A percentile compares a stretch with the other conserved stretches of the same genome.
These are phyloP conservation scores for Hibiscus trionum DNA, from an alignment of 345 rosid genomes.

Conservation along the genomic window DNA sequence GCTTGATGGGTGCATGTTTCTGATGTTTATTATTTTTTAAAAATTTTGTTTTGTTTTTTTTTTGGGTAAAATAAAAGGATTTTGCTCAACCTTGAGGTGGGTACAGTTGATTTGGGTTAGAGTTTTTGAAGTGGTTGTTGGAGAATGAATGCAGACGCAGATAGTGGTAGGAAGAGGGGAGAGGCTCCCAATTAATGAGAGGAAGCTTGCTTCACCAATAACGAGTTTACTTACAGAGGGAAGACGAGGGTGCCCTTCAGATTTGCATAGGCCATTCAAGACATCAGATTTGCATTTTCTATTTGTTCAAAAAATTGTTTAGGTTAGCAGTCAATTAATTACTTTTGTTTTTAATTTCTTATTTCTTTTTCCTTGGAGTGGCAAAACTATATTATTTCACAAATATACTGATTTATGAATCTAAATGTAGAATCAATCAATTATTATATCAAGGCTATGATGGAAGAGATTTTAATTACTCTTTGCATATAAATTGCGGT, in stretches of 20 bases:
- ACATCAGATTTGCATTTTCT: neutral
- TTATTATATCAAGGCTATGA: neutral
- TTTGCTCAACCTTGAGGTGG: neutral
- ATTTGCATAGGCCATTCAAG: slow-evolving; percentile 35
- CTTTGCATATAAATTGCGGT: too few species aligned
- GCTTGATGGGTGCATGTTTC: neutral
- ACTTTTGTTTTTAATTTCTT: neutral
- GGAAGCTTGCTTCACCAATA: too few species aligned
- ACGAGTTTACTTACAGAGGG: neutral
- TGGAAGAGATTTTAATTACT: too few species aligned
- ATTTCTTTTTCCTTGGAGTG: neutral
- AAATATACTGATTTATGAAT: neutral
- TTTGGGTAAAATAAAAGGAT: slow-evolving; percentile 14
- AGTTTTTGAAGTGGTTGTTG: neutral
- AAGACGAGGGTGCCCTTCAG: neutral
- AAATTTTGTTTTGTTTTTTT: neutral
- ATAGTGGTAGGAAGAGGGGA: neutral
- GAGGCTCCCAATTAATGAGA: neutral
- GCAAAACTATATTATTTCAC: neutral
- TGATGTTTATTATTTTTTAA: neutral
- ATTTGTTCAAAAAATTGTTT: neutral
- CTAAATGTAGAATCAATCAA: neutral
- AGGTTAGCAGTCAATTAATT: neutral
- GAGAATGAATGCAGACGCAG: neutral
- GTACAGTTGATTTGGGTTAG: neutral